Conservation (phyloP, 1,139 yeast genomes). For the Zygotorulaspora mrakii region DNA sequence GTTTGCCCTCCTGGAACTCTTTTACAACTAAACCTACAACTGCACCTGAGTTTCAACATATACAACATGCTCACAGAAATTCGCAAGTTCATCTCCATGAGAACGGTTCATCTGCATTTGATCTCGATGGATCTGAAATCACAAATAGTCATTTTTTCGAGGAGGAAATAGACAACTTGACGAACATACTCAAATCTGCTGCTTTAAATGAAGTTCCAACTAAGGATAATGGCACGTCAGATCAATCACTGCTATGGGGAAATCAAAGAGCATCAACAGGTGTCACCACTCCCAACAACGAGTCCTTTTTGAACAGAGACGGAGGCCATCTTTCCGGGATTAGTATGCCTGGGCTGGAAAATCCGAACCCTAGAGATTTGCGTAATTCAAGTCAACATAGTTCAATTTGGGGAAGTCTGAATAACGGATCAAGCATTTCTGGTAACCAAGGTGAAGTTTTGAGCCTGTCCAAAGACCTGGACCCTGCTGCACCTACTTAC, state of each 20-base stretch:
- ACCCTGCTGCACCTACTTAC: conserved; percentile 4
- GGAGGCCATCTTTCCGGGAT: conserved; percentile 5
- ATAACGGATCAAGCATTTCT: conserved; percentile 5
- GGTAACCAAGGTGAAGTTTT: conserved; percentile 2
- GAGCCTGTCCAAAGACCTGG: conserved; percentile 3
- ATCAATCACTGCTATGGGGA: conserved; percentile 22
- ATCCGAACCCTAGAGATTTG: neutral
- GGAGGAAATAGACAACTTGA: conserved; percentile 30
- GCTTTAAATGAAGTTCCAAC: conserved; percentile 20
- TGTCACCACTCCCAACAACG: conserved; percentile 4
- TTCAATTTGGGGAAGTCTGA: conserved; percentile 28
- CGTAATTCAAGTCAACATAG: conserved; percentile 16
- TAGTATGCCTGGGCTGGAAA: conserved; percentile 3
- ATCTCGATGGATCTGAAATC: conserved; percentile 7
- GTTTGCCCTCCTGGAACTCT: conserved; percentile 12
- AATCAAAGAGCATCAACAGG: conserved; percentile 9
- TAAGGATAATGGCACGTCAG: conserved; percentile 5
- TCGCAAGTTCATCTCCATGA: conserved; percentile 3
- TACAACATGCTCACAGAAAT: conserved; percentile 1
- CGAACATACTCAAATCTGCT: conserved; percentile 30
- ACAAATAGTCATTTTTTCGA: conserved; percentile 20
- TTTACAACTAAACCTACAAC: conserved; percentile 6
- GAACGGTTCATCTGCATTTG: conserved; percentile 10
- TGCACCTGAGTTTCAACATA: conserved; percentile 7
- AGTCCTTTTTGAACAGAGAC: conserved; percentile 5